Evolutionary conservation across 306 rosid genomes (phyloP), one percentile per base, ranked within the genome.

Genomic region (Astragalus membranaceus): DNA sequence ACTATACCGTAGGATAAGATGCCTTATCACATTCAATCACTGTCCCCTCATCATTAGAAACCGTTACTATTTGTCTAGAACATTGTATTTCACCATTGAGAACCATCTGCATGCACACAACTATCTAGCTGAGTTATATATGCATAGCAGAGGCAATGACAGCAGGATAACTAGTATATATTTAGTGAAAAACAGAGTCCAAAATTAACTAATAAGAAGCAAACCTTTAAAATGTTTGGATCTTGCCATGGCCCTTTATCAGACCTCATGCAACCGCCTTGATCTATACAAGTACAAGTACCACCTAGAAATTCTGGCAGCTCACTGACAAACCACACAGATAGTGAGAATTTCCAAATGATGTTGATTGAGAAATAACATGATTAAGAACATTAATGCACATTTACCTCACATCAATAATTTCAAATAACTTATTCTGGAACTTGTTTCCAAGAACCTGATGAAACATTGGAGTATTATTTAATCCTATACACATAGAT

Each of bases 161-260:
- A 42, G n/a, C 44, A 60, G 65, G 11, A 59, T 41, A 54, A 76
- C 48, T 16, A 11, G 17, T 1, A 54, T 17, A 32, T 43, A 66
- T 58, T 60, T 64, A 8, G 51, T 7, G 46, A 41, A 35, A 64
- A 79, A 48, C 23, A 36, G 52, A 74, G 32, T 65, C 60, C 17
- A 56, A 61, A 49, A 42, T 36, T 16, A 65, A 48, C 53, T 26
- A 47, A 69, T 53, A 30, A 70, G 20, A 72, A 39, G 29, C 63
- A 56, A 77, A 92, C 98, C 98, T 90, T 82, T 49, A 93, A 72
- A 81, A 93, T 82, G 53, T 82, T 70, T 26, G 93, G 88, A 68
- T 93, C 96, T 48, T 80, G 85, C 98, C 98, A 93, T 13, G 98
- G 98, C 65, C 98, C 98, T 73, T 87, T 90, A 77, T 93, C 92